Percentiles rank a stretch among this genome's conserved stretches.
Conservation (phyloP, 2,329 filamentous ascomycete species). For the Trichoderma afroharzianum region DNA sequence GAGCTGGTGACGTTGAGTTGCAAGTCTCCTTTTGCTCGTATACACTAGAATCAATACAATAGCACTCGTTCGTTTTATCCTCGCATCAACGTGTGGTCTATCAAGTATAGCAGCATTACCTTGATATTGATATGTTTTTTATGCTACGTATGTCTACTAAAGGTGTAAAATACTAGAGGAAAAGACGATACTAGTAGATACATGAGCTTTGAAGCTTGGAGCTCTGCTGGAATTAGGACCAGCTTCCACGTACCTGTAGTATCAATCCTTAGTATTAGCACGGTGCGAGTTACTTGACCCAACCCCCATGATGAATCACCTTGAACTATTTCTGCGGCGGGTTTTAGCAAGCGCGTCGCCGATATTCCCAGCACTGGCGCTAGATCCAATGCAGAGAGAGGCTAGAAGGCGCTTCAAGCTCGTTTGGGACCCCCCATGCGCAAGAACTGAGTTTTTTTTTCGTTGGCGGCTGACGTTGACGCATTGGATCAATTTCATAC, state of each 20-base stretch:
- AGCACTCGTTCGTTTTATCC: not conserved
- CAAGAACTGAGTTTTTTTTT: not conserved
- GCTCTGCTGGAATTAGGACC: not conserved
- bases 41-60: not conserved
- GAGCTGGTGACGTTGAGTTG: not conserved
- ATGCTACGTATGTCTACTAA: not conserved
- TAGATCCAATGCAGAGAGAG: not conserved
- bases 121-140: not conserved
- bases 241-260: not conserved
- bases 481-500: not conserved
- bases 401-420: not conserved
- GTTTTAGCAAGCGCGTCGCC: not conserved
- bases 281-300: not conserved
- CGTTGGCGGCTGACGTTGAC: not conserved
- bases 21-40: not conserved
- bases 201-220: not conserved
- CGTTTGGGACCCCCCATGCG: not conserved
- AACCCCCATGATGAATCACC: not conserved
- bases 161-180: not conserved
- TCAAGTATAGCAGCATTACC: not conserved
- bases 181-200: not conserved
- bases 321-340: not conserved
- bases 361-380: not conserved
- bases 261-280: too few relatives aligned
- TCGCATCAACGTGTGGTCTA: not conserved